Percentiles rank a stretch among this genome's conserved stretches.
Conservation (phyloP, 257 asterid species). For the Paulownia fortunei region DNA sequence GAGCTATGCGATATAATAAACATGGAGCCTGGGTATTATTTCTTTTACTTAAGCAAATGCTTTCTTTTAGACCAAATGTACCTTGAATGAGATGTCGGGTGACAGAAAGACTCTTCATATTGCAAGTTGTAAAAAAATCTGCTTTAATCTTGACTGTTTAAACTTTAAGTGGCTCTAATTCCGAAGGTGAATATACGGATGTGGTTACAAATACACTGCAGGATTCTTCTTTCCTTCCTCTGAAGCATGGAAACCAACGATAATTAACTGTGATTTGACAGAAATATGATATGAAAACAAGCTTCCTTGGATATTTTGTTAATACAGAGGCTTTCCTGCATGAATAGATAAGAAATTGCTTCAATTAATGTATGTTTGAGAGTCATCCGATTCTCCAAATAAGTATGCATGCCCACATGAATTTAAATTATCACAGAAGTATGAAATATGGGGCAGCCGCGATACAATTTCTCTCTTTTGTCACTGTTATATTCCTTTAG, state of each 20-base stretch:
- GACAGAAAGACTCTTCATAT: not conserved
- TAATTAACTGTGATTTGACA: not conserved
- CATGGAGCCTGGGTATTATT: conserved; percentile 75
- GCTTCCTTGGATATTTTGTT: not conserved
- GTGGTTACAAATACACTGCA: not conserved
- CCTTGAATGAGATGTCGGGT: not conserved
- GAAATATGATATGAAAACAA: not conserved
- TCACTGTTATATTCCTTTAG: not conserved
- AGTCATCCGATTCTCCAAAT: not conserved
- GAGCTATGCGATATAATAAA: conserved; percentile 92
- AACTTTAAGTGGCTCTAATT: not conserved
- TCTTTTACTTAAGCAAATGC: conserved; percentile 11
- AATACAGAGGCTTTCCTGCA: too few species aligned
- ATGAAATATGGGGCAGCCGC: not conserved
- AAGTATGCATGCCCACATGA: not conserved
- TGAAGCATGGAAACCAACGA: not conserved
- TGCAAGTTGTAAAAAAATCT: not conserved
- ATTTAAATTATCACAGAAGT: not conserved
- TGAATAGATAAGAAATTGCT: not conserved
- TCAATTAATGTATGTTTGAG: not conserved
- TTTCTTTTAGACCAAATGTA: not conserved
- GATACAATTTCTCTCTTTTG: not conserved
- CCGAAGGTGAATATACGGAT: not conserved
- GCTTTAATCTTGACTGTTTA: not conserved
- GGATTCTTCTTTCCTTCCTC: not conserved